phyloP scores from a whole-genome alignment of 345 rosid species.

The Eucalyptus polybractea region DNA sequence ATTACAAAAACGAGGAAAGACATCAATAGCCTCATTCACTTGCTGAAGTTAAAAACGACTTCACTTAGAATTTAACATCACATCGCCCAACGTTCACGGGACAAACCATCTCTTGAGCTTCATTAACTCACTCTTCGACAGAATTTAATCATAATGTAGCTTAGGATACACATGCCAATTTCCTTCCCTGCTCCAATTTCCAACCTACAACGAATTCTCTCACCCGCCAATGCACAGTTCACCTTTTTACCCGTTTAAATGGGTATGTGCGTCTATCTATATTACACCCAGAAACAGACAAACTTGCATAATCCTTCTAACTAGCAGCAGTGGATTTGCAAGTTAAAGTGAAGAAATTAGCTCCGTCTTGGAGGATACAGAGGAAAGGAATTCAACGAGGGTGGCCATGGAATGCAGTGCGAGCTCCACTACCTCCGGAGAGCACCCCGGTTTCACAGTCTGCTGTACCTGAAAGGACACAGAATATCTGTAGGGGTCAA shows the following conservation, averaged over 20 bases:
- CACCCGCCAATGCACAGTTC: not conserved
- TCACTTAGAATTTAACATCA: not conserved
- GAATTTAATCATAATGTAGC: not conserved
- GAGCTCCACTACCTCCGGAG: slow-evolving; percentile 13
- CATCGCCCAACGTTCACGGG: not conserved
- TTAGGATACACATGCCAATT: not conserved
- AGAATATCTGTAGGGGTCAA: not conserved
- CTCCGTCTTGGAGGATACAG: slow-evolving; percentile 1
- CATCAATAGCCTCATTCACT: not conserved
- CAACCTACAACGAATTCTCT: not conserved
- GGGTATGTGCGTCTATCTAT: not conserved
- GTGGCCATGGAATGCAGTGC: slow-evolving; percentile 15
- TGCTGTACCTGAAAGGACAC: slow-evolving; percentile 11
- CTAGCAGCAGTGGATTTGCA: not conserved
- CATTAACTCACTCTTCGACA: not conserved
- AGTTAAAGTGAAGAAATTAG: slow-evolving; percentile 14
- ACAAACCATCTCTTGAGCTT: not conserved
- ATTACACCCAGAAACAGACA: not conserved
- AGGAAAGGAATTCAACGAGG: slow-evolving; percentile 10
- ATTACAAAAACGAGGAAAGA: not conserved
- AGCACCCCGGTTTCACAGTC: slow-evolving; percentile 25
- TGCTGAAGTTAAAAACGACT: not conserved
- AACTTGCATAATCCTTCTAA: not conserved
- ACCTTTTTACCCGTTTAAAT: not conserved
- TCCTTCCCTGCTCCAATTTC: not conserved